Evolutionary conservation across 2,329 filamentous ascomycete genomes (phyloP).

Genomic region (Gyromitra esculenta): DNA sequence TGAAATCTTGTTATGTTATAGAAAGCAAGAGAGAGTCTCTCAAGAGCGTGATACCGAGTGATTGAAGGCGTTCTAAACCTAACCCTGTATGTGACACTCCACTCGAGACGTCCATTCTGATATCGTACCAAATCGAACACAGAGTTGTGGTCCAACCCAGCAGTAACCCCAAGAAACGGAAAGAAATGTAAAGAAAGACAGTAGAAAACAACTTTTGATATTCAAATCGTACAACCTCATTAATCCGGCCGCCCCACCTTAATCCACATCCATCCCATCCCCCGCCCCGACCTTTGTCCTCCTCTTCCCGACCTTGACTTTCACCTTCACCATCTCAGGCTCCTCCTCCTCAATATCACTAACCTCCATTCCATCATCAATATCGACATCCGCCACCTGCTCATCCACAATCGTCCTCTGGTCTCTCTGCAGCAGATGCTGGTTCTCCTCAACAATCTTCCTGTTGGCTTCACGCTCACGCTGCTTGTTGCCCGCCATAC

Average conservation of each 20-base stretch:
- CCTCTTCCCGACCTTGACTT: slow-evolving; percentile 63
- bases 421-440: slow-evolving; percentile 80
- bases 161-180: neutral
- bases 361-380: slow-evolving; percentile 59
- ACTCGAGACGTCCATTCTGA: slow-evolving; percentile 6
- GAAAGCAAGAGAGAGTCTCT: slow-evolving; percentile 18
- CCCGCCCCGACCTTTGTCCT: slow-evolving; percentile 63
- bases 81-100: slow-evolving; percentile 26
- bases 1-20: slow-evolving; percentile 24
- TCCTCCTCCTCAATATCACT: slow-evolving; percentile 62
- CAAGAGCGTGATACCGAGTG: slow-evolving; percentile 25
- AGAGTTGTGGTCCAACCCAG: slow-evolving; percentile 16
- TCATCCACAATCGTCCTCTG: slow-evolving; percentile 67
- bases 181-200: slow-evolving; percentile 18
- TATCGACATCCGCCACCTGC: slow-evolving; percentile 53
- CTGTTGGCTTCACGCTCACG: slow-evolving; percentile 80
- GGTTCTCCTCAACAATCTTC: slow-evolving; percentile 89
- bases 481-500: slow-evolving; percentile 90
- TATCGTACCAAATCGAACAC: slow-evolving; percentile 38
- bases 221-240: slow-evolving; percentile 28
- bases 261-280: slow-evolving; percentile 65
- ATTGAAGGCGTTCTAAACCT: slow-evolving; percentile 40
- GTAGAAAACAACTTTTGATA: slow-evolving; percentile 28
- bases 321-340: slow-evolving; percentile 60
- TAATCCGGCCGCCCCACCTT: slow-evolving; percentile 49